Conservation (phyloP, 169 alveolate genomes). For the Theileria parva region DNA sequence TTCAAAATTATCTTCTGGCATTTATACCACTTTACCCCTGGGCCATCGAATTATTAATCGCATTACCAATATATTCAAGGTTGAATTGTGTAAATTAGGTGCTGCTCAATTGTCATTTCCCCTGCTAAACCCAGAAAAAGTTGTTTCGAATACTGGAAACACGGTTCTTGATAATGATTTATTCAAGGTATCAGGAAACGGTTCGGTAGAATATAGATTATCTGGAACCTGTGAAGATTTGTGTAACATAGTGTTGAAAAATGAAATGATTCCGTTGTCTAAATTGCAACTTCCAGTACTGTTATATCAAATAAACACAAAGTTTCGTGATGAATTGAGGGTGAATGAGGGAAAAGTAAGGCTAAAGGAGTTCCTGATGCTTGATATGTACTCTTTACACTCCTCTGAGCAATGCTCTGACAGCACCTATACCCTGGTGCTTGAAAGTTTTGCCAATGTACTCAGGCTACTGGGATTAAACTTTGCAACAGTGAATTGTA, state of each 20-base stretch:
- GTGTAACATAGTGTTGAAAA: not conserved
- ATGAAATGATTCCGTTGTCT: slow-evolving; percentile 33
- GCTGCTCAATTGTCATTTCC: slow-evolving; percentile 53
- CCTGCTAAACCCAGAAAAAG: slow-evolving; percentile 27
- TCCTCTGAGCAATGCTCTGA: slow-evolving; percentile 20
- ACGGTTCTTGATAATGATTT: slow-evolving; percentile 6
- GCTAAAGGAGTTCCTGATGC: slow-evolving; percentile 57
- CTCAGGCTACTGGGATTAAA: slow-evolving; percentile 8
- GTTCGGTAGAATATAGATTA: slow-evolving; percentile 21
- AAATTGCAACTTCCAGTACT: slow-evolving; percentile 29
- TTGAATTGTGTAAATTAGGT: slow-evolving; percentile 52
- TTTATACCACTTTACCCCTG: slow-evolving; percentile 42
- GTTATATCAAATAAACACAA: slow-evolving; percentile 41
- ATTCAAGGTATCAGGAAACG: slow-evolving; percentile 17
- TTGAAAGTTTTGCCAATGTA: slow-evolving; percentile 16
- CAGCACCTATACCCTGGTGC: slow-evolving; percentile 16
- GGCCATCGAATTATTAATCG: slow-evolving; percentile 42
- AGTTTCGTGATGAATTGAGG: slow-evolving; percentile 65
- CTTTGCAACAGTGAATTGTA: not conserved
- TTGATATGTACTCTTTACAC: slow-evolving; percentile 64
- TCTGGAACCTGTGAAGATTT: slow-evolving; percentile 65
- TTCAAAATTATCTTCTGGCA: slow-evolving; percentile 45
- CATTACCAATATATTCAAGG: slow-evolving; percentile 33
- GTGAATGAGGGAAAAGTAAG: slow-evolving; percentile 30
- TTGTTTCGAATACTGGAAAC: slow-evolving; percentile 2